These are phyloP conservation scores for Cyberlindnera maclurae DNA, from an alignment of 805 yeast species.

Conservation along the genomic window DNA sequence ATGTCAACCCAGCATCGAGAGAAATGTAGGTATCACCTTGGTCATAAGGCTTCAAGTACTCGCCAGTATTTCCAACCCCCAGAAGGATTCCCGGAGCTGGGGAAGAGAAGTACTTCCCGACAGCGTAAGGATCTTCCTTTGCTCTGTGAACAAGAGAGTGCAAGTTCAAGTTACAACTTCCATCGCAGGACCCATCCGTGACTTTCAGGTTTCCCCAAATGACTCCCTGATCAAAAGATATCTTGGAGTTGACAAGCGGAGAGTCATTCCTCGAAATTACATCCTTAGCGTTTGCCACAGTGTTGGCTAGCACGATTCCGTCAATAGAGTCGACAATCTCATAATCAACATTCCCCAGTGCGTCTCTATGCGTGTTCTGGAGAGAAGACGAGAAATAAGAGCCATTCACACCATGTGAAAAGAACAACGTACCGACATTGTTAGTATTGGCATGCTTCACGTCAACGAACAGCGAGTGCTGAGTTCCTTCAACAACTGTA, in stretches of 20 bases:
- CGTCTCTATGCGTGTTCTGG: slow-evolving; percentile 31
- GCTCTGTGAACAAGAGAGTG: slow-evolving; percentile 29
- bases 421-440: slow-evolving; percentile 26
- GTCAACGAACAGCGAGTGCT: slow-evolving; percentile 34
- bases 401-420: slow-evolving; percentile 43
- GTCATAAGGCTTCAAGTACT: slow-evolving; percentile 16
- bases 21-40: slow-evolving; percentile 52
- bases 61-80: slow-evolving; percentile 36
- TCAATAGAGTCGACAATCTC: slow-evolving; percentile 42
- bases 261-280: slow-evolving; percentile 6
- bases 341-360: slow-evolving; percentile 27
- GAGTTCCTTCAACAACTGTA: slow-evolving; percentile 31
- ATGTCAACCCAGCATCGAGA: slow-evolving; percentile 69
- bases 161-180: slow-evolving; percentile 27
- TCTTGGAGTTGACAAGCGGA: slow-evolving; percentile 22
- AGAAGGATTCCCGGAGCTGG: slow-evolving; percentile 39
- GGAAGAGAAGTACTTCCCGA: slow-evolving; percentile 30
- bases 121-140: slow-evolving; percentile 12
- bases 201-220: slow-evolving; percentile 26
- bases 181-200: slow-evolving; percentile 19
- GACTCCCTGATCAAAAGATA: slow-evolving; percentile 33
- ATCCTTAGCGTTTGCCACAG: slow-evolving; percentile 18
- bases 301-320: slow-evolving; percentile 54
- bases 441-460: slow-evolving; percentile 18
- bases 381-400: slow-evolving; percentile 39